Evolutionary conservation across 805 yeast species (phyloP), one percentile per base, ranked within the genome.

Genomic region (Sugiyamaella americana): DNA sequence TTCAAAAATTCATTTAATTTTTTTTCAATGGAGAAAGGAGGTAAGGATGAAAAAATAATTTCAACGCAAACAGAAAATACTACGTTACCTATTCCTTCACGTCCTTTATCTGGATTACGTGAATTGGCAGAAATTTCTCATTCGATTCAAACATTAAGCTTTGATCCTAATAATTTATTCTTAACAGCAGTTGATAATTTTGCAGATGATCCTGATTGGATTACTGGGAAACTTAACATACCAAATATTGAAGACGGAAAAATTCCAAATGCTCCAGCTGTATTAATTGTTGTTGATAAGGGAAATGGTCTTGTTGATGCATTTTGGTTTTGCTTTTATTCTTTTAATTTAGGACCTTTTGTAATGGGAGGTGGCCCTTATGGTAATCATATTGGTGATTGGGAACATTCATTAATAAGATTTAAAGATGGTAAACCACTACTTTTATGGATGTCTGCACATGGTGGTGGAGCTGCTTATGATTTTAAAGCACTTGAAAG

Each of bases 361-460:
- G 97, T 91, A 6, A 88, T 91, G 97, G 98, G 98, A 2, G 76
- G 78, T 32, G 98, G 98, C 0, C 98, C 98, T 0, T 93, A 84
- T 70, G 98, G 98, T 0, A 85, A 91, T 62, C 98, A 91, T 61
- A 80, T 93, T 29, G 98, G 98, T 4, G 98, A 91, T 68, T 91
- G 98, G 98, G 98, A 91, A 58, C 98, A 91, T 63, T 80, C 94
- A 1, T 67, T 91, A 30, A 91, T 88, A 11, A 71, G 98, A 21
- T 91, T 87, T 61, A 78, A 80, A 58, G 74, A 82, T 2, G 95
- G 96, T 1, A 67, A 72, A 48, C 98, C 98, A 0, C 72, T 80
- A 10, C 76, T 84, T 44, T 79, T 89, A 18, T 91, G 98, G 98
- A 84, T 93, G 94, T 82, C 94, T 23, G 98, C 97, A 0, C 98